Evolutionary conservation across 2,329 filamentous ascomycete genomes (phyloP).

Genomic region (Parafenestella ontariensis): DNA sequence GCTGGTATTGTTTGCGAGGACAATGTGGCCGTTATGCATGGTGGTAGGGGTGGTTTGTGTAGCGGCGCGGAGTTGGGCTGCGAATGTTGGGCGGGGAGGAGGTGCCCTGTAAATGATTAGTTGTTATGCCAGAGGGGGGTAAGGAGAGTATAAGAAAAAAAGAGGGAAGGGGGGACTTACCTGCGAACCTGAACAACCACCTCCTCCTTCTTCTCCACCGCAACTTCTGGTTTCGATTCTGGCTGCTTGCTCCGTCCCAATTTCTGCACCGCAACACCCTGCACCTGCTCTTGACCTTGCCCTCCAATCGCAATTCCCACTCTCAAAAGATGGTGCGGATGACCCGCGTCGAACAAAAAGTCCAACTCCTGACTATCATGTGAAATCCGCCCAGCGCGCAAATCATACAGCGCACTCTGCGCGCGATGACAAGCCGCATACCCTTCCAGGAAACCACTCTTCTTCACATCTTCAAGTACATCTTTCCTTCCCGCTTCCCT

Average conservation of each 20-base stretch:
- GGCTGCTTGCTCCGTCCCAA: too few relatives aligned
- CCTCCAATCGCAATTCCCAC: too few relatives aligned
- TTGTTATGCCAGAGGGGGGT: too few relatives aligned
- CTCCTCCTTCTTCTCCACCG: neutral
- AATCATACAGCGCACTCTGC: constrained; percentile 10
- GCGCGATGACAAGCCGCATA: constrained; percentile 23
- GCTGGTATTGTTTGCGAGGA: constrained; percentile 19
- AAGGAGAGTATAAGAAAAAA: too few relatives aligned
- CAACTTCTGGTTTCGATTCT: too few relatives aligned
- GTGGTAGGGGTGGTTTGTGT: constrained; percentile 4
- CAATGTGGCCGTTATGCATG: constrained; percentile 15
- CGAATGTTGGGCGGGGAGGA: constrained; percentile 8
- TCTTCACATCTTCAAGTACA: neutral
- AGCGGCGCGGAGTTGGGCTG: constrained; percentile 12
- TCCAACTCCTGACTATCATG: constrained; percentile 23
- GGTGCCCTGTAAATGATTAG: too few relatives aligned
- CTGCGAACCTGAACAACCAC: constrained; percentile 4
- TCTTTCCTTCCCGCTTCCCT: constrained; percentile 6
- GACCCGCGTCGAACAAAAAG: constrained; percentile 26
- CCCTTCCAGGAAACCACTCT: constrained; percentile 24
- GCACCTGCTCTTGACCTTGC: too few relatives aligned
- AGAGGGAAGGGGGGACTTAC: constrained; percentile 2
- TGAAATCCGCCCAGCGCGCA: constrained; percentile 22
- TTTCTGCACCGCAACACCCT: too few relatives aligned
- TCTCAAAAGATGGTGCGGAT: constrained; percentile 22